Conservation (phyloP, 2,329 filamentous ascomycete species). For the Grosmannia huntii region DNA sequence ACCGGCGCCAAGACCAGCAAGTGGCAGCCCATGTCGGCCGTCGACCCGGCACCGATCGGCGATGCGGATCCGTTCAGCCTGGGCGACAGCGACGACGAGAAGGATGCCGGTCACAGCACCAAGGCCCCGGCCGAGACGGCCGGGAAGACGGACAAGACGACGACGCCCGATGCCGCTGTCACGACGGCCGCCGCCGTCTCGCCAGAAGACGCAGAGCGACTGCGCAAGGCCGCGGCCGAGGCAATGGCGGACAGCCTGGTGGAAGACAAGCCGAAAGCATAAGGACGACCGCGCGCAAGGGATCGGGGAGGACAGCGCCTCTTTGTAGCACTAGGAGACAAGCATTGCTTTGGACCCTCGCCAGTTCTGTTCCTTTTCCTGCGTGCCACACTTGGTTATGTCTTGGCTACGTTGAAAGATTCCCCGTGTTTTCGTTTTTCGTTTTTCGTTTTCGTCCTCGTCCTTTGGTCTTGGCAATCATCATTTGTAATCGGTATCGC, state of each 20-base stretch:
- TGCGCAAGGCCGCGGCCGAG: conserved; percentile 16
- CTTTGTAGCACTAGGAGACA: not conserved
- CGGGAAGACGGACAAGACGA: conserved; percentile 28
- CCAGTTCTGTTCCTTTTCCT: not conserved
- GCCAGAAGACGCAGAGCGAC: conserved; percentile 13
- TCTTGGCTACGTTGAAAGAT: not conserved
- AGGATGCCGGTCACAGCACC: conserved; percentile 34
- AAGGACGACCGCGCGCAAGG: not conserved
- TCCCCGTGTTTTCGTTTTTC: not conserved
- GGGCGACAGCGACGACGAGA: conserved; percentile 90
- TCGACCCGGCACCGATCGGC: conserved; percentile 71
- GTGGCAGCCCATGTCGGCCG: conserved; percentile 84
- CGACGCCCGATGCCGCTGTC: not conserved
- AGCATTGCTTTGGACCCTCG: not conserved
- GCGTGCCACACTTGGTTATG: not conserved
- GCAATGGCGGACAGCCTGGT: conserved; percentile 17
- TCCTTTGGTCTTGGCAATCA: not conserved
- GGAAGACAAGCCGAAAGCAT: conserved; percentile 11
- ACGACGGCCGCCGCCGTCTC: not conserved
- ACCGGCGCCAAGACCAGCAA: conserved; percentile 66
- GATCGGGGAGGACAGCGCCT: not conserved
- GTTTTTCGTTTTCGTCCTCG: not conserved
- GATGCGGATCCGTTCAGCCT: conserved; percentile 96
- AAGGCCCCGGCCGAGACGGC: not conserved
- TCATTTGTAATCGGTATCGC: not conserved